phyloP scores from a whole-genome alignment of 176 grass and related monocot species.

The Puccinellia tenuiflora region DNA sequence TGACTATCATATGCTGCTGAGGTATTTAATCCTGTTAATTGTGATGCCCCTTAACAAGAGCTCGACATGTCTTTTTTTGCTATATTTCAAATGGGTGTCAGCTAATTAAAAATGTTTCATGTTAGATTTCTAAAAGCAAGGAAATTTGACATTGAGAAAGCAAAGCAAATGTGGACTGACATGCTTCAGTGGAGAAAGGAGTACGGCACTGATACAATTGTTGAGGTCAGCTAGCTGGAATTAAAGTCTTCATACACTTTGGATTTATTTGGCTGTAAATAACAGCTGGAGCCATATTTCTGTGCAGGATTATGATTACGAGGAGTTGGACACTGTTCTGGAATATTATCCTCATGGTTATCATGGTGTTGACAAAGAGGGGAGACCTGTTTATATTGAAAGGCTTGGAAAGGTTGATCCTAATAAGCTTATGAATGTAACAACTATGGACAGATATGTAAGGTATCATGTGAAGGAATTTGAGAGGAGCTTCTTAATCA shows the following conservation, averaged over 20 bases:
- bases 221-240: constrained; percentile 47
- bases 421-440: constrained; percentile 84
- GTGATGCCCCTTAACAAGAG: background rate
- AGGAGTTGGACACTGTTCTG: constrained; percentile 73
- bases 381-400: constrained; percentile 95
- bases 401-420: constrained; percentile 94
- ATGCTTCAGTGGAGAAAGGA: constrained; percentile 98
- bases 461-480: constrained; percentile 91
- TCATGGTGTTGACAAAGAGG: constrained; percentile 91
- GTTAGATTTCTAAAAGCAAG: constrained; percentile 90
- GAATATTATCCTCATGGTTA: constrained; percentile 97
- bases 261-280: constrained; percentile 3
- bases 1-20: constrained; percentile 97
- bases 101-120: constrained; percentile 14
- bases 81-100: background rate
- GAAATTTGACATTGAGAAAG: constrained; percentile 88
- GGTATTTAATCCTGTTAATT: constrained; percentile 31
- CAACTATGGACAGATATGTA: constrained; percentile 92
- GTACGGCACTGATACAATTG: constrained; percentile 76
- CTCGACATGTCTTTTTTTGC: background rate
- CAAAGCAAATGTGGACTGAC: constrained; percentile 96
- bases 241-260: background rate
- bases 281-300: background rate
- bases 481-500: constrained; percentile 85
- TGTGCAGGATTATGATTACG: constrained; percentile 78